Base-by-base conservation (phyloP, 768 basidiomycete species). In the Antrodiella citrinella region DNA sequence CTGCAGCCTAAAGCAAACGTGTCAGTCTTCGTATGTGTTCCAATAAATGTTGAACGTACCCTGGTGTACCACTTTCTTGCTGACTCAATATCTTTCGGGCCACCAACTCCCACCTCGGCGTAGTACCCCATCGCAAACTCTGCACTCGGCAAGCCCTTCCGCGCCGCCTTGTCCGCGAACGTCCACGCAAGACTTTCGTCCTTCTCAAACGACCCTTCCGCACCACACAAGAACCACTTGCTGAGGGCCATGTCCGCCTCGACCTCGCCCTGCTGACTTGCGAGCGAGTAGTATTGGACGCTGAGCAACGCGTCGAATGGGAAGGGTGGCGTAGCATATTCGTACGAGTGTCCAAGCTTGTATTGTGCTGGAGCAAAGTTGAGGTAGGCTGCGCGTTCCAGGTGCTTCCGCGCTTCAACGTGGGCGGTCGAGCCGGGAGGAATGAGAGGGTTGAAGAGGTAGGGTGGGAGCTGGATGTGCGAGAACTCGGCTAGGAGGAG, bases 101-200 rank as follows among this genome's bases (percentile, higher is more conserved):
- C 81, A 0, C 91, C 93, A 4, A 98, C 86, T 1, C 95, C 95
- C 1, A 97, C 87, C 65, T 97, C 94, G 30, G 75, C 76, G 62
- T 95, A 98, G 63, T 97, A 97, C 1, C 94, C 95, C 80, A 97
- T 84, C 0, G 93, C 95, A 63, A 97, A 97, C 64, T 93, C 88
- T 0, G 91, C 95, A 50, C 77, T 83, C 0, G 88, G 74, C 41
- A 95, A 69, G 0, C 82, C 86, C 57, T 83, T 86, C 44, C 70
- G 63, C 0, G 86, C 84, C 0, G 88, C 86, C 67, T 95, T 94
- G 55, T 90, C 84, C 0, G 95, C 95, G 67, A 95, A 98, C 0
- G 84, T 87, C 55, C 80, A 80, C 2, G 95, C 93, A 2, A 97
- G 74, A 1, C 63, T 69, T 62, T 96, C 92, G 63, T 94, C 90